Conservation (phyloP, 2,329 filamentous ascomycete species). For the Tolypocladium amazonense region DNA sequence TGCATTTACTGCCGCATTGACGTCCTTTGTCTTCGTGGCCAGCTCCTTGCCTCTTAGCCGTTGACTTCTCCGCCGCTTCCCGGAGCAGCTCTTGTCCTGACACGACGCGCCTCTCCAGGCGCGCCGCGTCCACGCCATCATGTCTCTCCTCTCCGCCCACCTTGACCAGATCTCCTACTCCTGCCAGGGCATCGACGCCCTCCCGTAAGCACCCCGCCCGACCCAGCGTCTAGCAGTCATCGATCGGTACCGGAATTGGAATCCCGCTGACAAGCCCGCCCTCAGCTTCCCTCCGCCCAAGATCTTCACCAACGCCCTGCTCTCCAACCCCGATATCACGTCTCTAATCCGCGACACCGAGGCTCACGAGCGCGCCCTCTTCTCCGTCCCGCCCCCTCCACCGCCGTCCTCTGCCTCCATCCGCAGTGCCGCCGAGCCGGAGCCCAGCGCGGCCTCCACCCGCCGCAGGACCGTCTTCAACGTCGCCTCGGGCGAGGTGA, state of each 20-base stretch:
- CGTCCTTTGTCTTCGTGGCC: background rate
- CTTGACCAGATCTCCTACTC: constrained; percentile 68
- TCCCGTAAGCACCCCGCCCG: constrained; percentile 42
- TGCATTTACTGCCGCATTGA: background rate
- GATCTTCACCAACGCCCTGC: constrained; percentile 88
- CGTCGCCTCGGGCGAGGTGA: constrained; percentile 52
- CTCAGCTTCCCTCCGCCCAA: constrained; percentile 78
- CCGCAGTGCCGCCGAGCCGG: constrained; percentile 20
- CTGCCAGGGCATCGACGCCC: constrained; percentile 63
- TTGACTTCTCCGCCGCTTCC: background rate
- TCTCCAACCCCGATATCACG: constrained; percentile 85
- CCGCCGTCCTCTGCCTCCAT: constrained; percentile 35
- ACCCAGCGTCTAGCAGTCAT: background rate
- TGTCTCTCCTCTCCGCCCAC: constrained; percentile 61
- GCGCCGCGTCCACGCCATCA: constrained; percentile 19
- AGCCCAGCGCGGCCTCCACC: constrained; percentile 16
- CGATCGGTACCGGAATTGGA: no score
- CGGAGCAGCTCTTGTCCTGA: background rate
- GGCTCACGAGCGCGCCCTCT: constrained; percentile 85
- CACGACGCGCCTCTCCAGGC: background rate
- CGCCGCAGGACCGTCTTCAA: constrained; percentile 57
- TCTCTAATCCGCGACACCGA: constrained; percentile 92
- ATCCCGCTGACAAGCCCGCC: background rate
- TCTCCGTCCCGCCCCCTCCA: constrained; percentile 74
- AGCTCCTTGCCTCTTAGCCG: background rate